Conservation (phyloP, 805 yeast genomes). For the Teunomyces funiuensis region DNA sequence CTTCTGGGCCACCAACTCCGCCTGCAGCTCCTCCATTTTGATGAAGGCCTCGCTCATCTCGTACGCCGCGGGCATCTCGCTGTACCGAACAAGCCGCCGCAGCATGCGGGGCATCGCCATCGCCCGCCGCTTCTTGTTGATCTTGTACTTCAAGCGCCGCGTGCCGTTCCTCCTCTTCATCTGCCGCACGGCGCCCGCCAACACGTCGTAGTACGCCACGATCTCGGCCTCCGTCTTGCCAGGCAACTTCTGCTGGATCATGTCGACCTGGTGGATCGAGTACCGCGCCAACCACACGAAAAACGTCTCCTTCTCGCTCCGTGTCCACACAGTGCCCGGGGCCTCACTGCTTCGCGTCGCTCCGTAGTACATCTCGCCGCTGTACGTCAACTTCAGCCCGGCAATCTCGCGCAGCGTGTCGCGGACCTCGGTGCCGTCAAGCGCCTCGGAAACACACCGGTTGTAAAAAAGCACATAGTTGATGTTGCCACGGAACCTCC, state of each 20-base stretch:
- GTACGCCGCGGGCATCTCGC: slow-evolving; percentile 50
- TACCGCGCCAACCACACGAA: slow-evolving; percentile 49
- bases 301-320: slow-evolving; percentile 50
- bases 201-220: slow-evolving; percentile 40
- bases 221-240: slow-evolving; percentile 47
- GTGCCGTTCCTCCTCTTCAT: not conserved
- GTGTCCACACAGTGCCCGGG: slow-evolving; percentile 42
- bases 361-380: slow-evolving; percentile 15
- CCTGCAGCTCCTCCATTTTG: slow-evolving; percentile 44
- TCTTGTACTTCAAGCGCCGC: slow-evolving; percentile 9
- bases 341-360: not conserved
- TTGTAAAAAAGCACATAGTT: slow-evolving; percentile 30
- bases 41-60: slow-evolving; percentile 50
- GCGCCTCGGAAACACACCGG: slow-evolving; percentile 24
- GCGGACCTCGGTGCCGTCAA: slow-evolving; percentile 7
- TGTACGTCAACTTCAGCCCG: slow-evolving; percentile 12
- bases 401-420: not conserved
- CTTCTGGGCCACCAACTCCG: slow-evolving; percentile 19
- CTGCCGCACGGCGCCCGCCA: slow-evolving; percentile 25
- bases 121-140: slow-evolving; percentile 4
- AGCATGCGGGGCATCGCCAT: slow-evolving; percentile 10
- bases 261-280: slow-evolving; percentile 48
- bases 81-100: slow-evolving; percentile 31
- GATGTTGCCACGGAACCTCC: slow-evolving; percentile 27
- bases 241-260: slow-evolving; percentile 37